Evolutionary conservation across 2,329 filamentous ascomycete genomes (phyloP).

Genomic region (Ascochyta clinopodiicola): DNA sequence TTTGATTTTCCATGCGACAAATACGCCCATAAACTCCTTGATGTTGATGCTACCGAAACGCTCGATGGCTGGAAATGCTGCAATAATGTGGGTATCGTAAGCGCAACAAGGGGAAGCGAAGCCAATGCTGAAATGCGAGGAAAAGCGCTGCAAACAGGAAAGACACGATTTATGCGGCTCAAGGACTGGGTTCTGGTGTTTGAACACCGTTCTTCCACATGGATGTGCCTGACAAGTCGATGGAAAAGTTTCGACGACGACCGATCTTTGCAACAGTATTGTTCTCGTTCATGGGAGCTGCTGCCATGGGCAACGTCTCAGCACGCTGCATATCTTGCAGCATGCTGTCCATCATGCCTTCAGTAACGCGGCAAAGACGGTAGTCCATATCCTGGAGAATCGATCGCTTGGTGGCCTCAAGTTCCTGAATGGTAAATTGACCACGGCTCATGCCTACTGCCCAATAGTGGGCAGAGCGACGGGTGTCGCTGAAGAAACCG

Average conservation of each 20-base stretch:
- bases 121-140: slow-evolving; percentile 1
- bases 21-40: slow-evolving; percentile 5
- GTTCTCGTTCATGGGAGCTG: not conserved
- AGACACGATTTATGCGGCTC: slow-evolving; percentile 8
- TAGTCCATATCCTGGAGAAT: slow-evolving; percentile 49
- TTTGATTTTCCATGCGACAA: not conserved
- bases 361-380: slow-evolving; percentile 43
- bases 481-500: slow-evolving; percentile 42
- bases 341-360: slow-evolving; percentile 41
- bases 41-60: slow-evolving; percentile 12
- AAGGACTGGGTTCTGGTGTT: slow-evolving; percentile 51
- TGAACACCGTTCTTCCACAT: slow-evolving; percentile 44
- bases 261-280: slow-evolving; percentile 16
- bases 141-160: slow-evolving; percentile 1
- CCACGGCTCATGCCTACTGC: slow-evolving; percentile 32
- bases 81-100: slow-evolving; percentile 29
- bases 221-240: slow-evolving; percentile 36
- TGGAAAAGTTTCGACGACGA: slow-evolving; percentile 33
- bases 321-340: slow-evolving; percentile 40
- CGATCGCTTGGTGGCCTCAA: slow-evolving; percentile 42
- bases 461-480: slow-evolving; percentile 44
- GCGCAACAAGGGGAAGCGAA: slow-evolving; percentile 13
- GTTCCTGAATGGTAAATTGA: slow-evolving; percentile 36
- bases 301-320: slow-evolving; percentile 1
- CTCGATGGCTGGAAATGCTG: slow-evolving; percentile 11